Conservation (phyloP, 2,329 filamentous ascomycete species). For the Exophiala bonariae region DNA sequence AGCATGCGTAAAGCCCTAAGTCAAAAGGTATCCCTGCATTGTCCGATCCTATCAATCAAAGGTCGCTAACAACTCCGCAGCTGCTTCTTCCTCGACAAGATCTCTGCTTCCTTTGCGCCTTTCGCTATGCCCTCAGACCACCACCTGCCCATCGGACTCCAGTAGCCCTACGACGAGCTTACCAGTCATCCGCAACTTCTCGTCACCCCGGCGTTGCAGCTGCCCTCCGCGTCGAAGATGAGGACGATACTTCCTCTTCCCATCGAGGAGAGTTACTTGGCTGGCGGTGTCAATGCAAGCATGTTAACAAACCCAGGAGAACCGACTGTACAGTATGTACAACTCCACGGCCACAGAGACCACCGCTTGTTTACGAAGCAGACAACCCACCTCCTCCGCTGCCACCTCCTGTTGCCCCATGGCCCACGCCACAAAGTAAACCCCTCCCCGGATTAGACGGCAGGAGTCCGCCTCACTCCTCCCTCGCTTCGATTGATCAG, state of each 20-base stretch:
- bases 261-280: constrained; percentile 12
- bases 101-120: constrained; percentile 40
- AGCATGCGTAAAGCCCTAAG: constrained; percentile 22
- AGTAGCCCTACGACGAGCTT: constrained; percentile 32
- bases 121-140: constrained; percentile 28
- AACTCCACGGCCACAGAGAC: constrained; percentile 26
- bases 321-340: constrained; percentile 32
- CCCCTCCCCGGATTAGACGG: no score
- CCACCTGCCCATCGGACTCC: constrained; percentile 24
- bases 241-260: constrained; percentile 23
- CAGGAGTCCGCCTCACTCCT: no score
- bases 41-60: background rate
- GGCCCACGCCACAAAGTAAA: no score
- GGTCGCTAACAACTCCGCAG: constrained; percentile 3
- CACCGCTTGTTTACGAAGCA: constrained; percentile 15
- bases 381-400: background rate
- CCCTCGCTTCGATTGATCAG: no score
- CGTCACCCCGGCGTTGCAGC: constrained; percentile 33
- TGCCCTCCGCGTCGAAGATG: constrained; percentile 24
- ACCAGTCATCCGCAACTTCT: constrained; percentile 33
- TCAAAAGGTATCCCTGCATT: constrained; percentile 10
- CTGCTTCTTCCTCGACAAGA: constrained; percentile 40
- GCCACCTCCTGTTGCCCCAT: constrained; percentile 1
- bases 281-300: constrained; percentile 22
- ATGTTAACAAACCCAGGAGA: constrained; percentile 18